These are phyloP conservation scores for Apostasia shenzhenica DNA, from an alignment of 106 monocot genomes.

Conservation along the genomic window DNA sequence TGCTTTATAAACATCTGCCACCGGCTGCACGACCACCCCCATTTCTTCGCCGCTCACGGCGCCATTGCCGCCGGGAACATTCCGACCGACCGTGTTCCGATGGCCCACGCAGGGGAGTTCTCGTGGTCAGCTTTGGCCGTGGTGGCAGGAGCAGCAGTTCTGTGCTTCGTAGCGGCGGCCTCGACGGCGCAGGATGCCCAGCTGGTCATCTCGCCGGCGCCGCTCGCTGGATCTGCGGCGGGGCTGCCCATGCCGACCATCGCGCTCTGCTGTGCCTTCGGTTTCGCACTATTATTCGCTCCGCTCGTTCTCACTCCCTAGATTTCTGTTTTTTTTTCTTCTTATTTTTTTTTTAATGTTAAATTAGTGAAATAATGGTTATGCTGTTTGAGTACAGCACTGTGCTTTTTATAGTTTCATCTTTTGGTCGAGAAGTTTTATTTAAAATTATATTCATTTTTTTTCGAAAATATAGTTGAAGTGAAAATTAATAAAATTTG, in stretches of 20 bases:
- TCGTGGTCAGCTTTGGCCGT: not conserved
- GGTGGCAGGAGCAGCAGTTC: not conserved
- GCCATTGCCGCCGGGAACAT: not conserved
- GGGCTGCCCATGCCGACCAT: not conserved
- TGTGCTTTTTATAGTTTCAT: too few relatives aligned
- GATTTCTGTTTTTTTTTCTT: not conserved
- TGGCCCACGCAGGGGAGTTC: not conserved
- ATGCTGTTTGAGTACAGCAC: too few relatives aligned
- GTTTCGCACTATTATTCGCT: not conserved
- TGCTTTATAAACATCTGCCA: not conserved
- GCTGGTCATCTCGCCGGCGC: not conserved
- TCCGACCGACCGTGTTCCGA: not conserved
- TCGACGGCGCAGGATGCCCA: not conserved
- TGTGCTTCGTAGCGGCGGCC: not conserved
- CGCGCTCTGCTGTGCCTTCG: not conserved
- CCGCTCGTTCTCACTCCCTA: not conserved
- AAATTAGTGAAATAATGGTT: too few relatives aligned
- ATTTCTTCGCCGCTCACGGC: not conserved
- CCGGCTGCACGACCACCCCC: not conserved
- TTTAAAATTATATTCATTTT: too few relatives aligned
- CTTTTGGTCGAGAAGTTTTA: too few relatives aligned
- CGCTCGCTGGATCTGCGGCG: not conserved
- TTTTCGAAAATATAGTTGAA: too few relatives aligned
- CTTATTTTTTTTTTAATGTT: too few relatives aligned
- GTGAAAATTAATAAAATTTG: too few relatives aligned